Evolutionary conservation across 2,329 filamentous ascomycete genomes (phyloP).

Genomic region (Xylogone sp.): DNA sequence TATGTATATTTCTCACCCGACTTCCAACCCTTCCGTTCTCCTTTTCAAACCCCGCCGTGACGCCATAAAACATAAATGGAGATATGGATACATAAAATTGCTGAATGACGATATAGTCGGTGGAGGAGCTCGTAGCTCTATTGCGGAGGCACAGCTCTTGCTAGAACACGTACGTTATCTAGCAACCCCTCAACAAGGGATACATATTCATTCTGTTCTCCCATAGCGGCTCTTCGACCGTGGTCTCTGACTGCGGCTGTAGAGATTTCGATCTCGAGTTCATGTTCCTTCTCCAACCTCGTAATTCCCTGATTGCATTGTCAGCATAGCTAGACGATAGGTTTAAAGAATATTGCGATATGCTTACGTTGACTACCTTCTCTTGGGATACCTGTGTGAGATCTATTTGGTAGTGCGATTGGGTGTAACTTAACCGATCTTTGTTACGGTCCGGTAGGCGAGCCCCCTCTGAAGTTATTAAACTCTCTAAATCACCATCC

Average conservation of each 20-base stretch:
- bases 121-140: not conserved
- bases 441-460: conserved; percentile 65
- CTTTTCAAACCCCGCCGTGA: not conserved
- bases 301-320: conserved; percentile 14
- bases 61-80: not conserved
- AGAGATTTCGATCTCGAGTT: conserved; percentile 77
- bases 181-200: conserved; percentile 69
- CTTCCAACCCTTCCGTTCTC: not conserved
- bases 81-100: not conserved
- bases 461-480: conserved; percentile 36
- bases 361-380: conserved; percentile 36
- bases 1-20: not conserved
- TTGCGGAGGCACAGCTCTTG: conserved; percentile 4
- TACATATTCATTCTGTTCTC: conserved; percentile 56
- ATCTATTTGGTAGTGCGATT: conserved; percentile 85
- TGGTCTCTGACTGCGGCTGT: conserved; percentile 62
- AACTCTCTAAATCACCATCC: conserved; percentile 60
- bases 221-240: conserved; percentile 50
- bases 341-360: not conserved
- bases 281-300: conserved; percentile 62
- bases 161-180: conserved; percentile 51
- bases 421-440: conserved; percentile 86
- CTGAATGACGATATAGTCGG: not conserved
- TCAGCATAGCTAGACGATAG: conserved; percentile 3
- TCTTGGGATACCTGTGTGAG: conserved; percentile 92